Evolutionary conservation across 805 yeast species (phyloP).

Genomic region (Starmerella scarabaei): DNA sequence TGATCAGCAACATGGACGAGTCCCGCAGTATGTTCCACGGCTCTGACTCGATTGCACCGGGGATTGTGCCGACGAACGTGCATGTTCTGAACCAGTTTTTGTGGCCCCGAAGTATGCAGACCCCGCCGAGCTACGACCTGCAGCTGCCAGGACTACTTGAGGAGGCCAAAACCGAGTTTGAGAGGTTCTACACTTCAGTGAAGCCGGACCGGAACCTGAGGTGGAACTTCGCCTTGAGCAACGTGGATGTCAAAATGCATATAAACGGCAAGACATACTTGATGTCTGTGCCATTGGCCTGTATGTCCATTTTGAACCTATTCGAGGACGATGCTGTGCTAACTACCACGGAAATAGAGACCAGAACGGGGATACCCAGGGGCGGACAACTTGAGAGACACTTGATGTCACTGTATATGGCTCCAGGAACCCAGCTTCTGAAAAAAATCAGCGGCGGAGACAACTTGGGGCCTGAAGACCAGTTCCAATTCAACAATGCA

Average conservation of each 20-base stretch:
- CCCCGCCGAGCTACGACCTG: constrained; percentile 10
- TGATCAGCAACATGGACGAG: constrained; percentile 85
- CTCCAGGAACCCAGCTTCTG: constrained; percentile 66
- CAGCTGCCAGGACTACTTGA: constrained; percentile 34
- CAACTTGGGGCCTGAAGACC: constrained; percentile 33
- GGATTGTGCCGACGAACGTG: constrained; percentile 34
- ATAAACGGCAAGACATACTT: constrained; percentile 62
- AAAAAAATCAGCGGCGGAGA: constrained; percentile 42
- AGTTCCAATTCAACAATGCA: constrained; percentile 48
- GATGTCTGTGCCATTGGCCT: constrained; percentile 64
- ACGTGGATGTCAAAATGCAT: constrained; percentile 62
- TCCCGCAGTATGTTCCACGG: constrained; percentile 50
- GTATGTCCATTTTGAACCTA: constrained; percentile 64
- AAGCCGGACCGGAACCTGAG: constrained; percentile 33
- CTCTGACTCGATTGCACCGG: constrained; percentile 37
- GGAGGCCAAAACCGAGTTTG: constrained; percentile 35
- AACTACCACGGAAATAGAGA: constrained; percentile 48
- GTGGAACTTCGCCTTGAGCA: constrained; percentile 80
- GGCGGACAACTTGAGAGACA: constrained; percentile 56
- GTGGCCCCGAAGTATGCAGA: constrained; percentile 43
- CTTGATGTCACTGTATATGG: constrained; percentile 70
- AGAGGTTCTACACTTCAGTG: constrained; percentile 33
- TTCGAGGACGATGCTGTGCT: constrained; percentile 35
- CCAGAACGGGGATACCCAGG: constrained; percentile 58
- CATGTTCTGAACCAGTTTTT: constrained; percentile 56